phyloP scores from a whole-genome alignment of 23 red algal species.

The Cyanidiococcus yangmingshanensis region DNA sequence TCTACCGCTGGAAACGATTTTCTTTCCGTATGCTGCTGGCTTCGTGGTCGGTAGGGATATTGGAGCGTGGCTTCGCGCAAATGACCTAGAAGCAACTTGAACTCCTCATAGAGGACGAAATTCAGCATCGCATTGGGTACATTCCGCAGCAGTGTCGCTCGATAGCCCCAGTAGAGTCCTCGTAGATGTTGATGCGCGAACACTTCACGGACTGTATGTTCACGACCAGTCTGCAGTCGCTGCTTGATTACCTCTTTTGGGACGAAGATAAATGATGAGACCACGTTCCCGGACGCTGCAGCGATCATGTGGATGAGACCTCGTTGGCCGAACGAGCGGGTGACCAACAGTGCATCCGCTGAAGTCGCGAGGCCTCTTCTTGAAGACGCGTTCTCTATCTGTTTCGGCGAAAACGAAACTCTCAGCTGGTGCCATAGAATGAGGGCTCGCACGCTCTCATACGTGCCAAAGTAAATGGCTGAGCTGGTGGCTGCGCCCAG shows the following conservation, averaged over 20 bases:
- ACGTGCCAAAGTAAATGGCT: conserved; percentile 71
- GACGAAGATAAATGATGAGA: conserved; percentile 68
- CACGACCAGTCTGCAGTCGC: conserved; percentile 51
- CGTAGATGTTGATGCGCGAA: conserved; percentile 6
- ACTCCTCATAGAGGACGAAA: conserved; percentile 85
- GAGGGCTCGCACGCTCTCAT: conserved; percentile 39
- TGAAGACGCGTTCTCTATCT: background rate
- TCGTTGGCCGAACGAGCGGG: conserved; percentile 3
- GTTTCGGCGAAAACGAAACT: background rate
- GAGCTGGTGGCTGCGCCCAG: conserved; percentile 65
- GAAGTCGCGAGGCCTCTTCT: too few species aligned
- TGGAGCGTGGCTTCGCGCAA: background rate
- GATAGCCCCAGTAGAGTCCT: conserved; percentile 70
- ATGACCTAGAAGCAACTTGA: conserved; percentile 31
- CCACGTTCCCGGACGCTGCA: conserved; percentile 72
- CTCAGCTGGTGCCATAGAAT: background rate
- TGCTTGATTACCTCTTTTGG: conserved; percentile 98
- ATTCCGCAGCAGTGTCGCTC: conserved; percentile 65
- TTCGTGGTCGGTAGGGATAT: background rate
- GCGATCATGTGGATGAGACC: conserved; percentile 45
- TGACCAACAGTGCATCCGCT: background rate
- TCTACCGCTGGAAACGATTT: conserved; percentile 2
- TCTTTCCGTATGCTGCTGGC: background rate
- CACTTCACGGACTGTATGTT: conserved; percentile 29
- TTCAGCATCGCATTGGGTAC: conserved; percentile 60